phyloP scores from a whole-genome alignment of 73 alveolate species.

The Uronychia setigera region DNA sequence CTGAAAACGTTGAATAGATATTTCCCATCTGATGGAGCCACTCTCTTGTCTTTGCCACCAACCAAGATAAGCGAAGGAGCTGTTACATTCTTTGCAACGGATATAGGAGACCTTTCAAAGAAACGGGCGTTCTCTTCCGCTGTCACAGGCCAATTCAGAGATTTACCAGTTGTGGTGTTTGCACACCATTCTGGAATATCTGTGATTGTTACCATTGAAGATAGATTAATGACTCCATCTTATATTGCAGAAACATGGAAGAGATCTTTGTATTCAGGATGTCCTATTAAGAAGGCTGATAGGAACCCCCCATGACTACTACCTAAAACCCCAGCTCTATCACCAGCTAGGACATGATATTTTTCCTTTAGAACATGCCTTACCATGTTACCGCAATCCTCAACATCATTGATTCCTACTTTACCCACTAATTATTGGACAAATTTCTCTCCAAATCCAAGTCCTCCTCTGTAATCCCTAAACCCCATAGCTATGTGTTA shows the following conservation, averaged over 20 bases:
- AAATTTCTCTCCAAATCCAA: slow-evolving; percentile 52
- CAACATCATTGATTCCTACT: slow-evolving; percentile 45
- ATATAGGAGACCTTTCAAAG: slow-evolving; percentile 39
- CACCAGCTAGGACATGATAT: slow-evolving; percentile 22
- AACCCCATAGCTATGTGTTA: no score
- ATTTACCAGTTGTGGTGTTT: not conserved
- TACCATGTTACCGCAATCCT: slow-evolving; percentile 47
- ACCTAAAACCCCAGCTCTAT: slow-evolving; percentile 56
- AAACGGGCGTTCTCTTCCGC: not conserved
- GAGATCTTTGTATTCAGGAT: slow-evolving; percentile 37
- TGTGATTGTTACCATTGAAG: slow-evolving; percentile 23
- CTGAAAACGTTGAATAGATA: slow-evolving; percentile 17
- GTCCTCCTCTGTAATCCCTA: slow-evolving; percentile 50
- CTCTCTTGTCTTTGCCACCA: slow-evolving; percentile 47
- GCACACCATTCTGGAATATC: slow-evolving; percentile 44
- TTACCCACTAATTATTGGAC: slow-evolving; percentile 52
- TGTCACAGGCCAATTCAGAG: not conserved
- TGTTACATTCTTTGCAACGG: slow-evolving; percentile 17
- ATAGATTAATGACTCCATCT: slow-evolving; percentile 50
- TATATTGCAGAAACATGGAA: slow-evolving; percentile 46
- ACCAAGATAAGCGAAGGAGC: slow-evolving; percentile 27
- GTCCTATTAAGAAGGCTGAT: slow-evolving; percentile 48
- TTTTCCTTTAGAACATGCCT: slow-evolving; percentile 19
- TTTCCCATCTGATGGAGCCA: slow-evolving; percentile 38
- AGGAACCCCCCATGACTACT: slow-evolving; percentile 73